A percentile compares a stretch with the other conserved stretches of the same genome.
Conservation (phyloP, 306 rosid species). For the Pachyrhizus erosus region DNA sequence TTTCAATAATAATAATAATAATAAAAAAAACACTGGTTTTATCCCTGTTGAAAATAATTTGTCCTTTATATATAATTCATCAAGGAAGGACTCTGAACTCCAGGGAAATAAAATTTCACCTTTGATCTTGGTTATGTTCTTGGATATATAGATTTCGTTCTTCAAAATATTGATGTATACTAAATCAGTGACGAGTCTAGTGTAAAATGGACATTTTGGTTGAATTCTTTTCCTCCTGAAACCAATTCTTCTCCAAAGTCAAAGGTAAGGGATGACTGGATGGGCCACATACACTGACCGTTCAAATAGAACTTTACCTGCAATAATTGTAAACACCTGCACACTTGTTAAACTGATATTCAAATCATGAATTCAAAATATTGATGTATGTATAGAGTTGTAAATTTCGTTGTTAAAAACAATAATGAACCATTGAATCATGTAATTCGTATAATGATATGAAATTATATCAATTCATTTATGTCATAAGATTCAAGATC, state of each 20-base stretch:
- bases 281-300: no score
- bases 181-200: not conserved
- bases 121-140: conserved; percentile 10
- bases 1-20: no score
- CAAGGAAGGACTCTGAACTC: conserved; percentile 16
- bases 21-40: not conserved
- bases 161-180: no score
- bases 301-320: no score
- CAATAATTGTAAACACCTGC: no score
- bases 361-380: not conserved
- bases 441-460: not conserved
- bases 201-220: not conserved
- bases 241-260: not conserved
- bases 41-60: conserved; percentile 20
- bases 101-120: conserved; percentile 12
- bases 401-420: no score
- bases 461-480: no score
- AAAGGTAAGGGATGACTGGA: not conserved
- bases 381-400: no score
- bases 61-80: conserved; percentile 23
- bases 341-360: no score
- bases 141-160: not conserved
- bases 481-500: no score
- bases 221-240: not conserved
- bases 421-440: not conserved